Evolutionary conservation across 2,329 filamentous ascomycete species (phyloP), one percentile per base, ranked within the genome.

Genomic region (Fusarium sp.): DNA sequence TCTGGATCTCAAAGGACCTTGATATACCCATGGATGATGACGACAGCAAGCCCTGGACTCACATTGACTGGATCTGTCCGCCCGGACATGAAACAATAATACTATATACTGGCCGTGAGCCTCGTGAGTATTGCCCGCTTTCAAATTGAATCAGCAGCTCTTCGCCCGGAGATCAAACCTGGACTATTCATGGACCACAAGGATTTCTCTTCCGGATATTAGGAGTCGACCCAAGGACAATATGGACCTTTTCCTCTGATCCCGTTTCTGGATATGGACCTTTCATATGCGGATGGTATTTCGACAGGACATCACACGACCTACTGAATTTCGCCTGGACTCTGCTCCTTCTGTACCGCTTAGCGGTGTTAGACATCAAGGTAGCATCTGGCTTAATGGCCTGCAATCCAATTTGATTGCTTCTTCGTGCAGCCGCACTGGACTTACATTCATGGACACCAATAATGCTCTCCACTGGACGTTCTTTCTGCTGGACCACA

Each of bases 51-150:
- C 42, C 32, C 39, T 42, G 65, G 65, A 67, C 45, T 50, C 57
- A 66, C 70, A 57, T 54, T 70, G 20, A 62, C 74, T 77, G 80
- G 69, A 76, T 76, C 76, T 79, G 80, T 81, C 79, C 75, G 67
- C 72, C 71, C 78, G 79, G 79, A 79, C 77, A 77, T 79, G 77
- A 71, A 79, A 80, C 77, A 71, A 78, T 76, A 58, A 79, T 75
- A 66, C 71, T 63, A 57, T 67, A 64, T 53, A 59, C 41, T 72
- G 79, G 75, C 74, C 18, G 63, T 20, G 62, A 58, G 76, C 77
- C 75, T 55, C 73, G 83, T 85, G 70, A 85, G 83, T 85, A 83
- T 83, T 73, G 79, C 80, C 82, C 82, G 75, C 57, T 70, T 65
- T 56, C 66, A 78, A 55, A 69, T 77, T 78, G 68, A 78, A 73